Evolutionary conservation across 2,329 filamentous ascomycete species (phyloP).

Genomic region (Colletotrichum sansevieriae): DNA sequence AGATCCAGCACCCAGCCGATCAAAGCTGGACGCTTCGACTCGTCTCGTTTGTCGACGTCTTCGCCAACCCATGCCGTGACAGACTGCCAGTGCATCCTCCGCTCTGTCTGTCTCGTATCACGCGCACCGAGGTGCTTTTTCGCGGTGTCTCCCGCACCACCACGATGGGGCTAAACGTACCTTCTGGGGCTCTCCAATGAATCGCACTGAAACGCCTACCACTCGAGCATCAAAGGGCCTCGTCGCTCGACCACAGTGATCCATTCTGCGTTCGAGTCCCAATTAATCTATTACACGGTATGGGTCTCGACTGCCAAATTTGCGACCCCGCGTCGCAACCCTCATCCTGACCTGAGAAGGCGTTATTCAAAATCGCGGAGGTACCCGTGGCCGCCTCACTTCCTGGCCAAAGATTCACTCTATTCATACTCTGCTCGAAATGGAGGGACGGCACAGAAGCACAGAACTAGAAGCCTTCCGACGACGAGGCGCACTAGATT

Average conservation of each 20-base stretch:
- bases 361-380: not conserved
- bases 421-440: not conserved
- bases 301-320: conserved; percentile 7
- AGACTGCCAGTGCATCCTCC: not conserved
- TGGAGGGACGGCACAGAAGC: conserved; percentile 4
- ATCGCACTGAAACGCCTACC: conserved; percentile 30
- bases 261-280: conserved; percentile 31
- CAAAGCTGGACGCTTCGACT: conserved; percentile 6
- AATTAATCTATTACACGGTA: conserved; percentile 33
- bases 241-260: conserved; percentile 14
- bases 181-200: conserved; percentile 2
- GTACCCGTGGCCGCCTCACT: not conserved
- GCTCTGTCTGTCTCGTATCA: conserved; percentile 19
- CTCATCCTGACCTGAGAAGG: not conserved
- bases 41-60: not conserved
- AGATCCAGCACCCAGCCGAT: conserved; percentile 20
- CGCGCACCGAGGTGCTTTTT: conserved; percentile 13
- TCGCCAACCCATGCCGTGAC: not conserved
- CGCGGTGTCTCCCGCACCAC: conserved; percentile 6
- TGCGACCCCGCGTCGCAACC: not conserved
- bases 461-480: conserved; percentile 11
- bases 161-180: conserved; percentile 1
- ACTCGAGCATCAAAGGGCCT: conserved; percentile 17
- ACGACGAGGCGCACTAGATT: conserved; percentile 20
- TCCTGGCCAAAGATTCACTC: not conserved